These are phyloP conservation scores for Conidiobolus incongruus DNA, from an alignment of 371 early-diverging fungal species.

Conservation along the genomic window DNA sequence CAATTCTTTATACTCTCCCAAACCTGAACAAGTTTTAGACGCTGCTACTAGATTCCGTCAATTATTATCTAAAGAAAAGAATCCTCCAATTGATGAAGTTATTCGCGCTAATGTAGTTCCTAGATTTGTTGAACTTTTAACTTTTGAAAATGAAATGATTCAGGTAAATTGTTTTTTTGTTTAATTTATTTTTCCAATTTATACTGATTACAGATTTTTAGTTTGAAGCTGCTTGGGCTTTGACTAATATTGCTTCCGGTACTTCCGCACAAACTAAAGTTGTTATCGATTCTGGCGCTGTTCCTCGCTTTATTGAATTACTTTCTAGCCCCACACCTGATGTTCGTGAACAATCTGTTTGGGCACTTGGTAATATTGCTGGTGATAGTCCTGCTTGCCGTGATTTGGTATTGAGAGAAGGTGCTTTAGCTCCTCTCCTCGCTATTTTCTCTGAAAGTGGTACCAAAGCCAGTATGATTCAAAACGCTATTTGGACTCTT, in stretches of 20 bases:
- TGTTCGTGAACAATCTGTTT: constrained; percentile 97
- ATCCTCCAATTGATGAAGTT: constrained; percentile 97
- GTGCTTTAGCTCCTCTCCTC: constrained; percentile 68
- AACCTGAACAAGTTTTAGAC: constrained; percentile 54
- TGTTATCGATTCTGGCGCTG: constrained; percentile 86
- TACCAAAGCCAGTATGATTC: constrained; percentile 82
- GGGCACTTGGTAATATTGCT: constrained; percentile 99
- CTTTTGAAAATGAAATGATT: constrained; percentile 47
- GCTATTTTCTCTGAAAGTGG: constrained; percentile 58
- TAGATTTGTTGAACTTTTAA: constrained; percentile 85
- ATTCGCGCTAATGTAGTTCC: constrained; percentile 89
- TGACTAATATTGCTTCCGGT: constrained; percentile 99
- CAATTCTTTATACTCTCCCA: constrained; percentile 40
- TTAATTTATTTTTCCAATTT: too few relatives aligned
- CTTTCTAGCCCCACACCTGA: constrained; percentile 65
- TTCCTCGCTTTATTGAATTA: constrained; percentile 83
- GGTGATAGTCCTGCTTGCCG: constrained; percentile 94
- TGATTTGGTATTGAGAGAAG: constrained; percentile 72
- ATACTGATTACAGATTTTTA: constrained; percentile 11
- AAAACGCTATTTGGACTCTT: constrained; percentile 98
- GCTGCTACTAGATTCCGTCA: constrained; percentile 90
- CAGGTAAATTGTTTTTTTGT: constrained; percentile 56
- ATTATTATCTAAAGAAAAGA: constrained; percentile 89
- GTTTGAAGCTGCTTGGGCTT: constrained; percentile 99
- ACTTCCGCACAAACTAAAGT: constrained; percentile 85